Conservation (phyloP, 805 yeast genomes). For the Wilhelminamyces savonicus region DNA sequence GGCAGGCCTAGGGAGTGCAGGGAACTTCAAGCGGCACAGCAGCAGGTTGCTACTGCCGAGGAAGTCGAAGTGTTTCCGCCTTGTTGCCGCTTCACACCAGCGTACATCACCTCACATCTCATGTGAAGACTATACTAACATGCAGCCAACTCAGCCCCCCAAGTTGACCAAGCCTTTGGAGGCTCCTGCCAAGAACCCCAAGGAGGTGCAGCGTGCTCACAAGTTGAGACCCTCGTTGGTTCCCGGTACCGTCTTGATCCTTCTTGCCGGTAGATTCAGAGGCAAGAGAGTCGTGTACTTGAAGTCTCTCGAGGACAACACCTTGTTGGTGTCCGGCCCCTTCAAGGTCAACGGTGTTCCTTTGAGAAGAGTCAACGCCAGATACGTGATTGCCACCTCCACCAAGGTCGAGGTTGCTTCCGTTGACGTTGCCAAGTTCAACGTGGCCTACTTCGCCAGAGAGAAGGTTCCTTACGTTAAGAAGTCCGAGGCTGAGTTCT, state of each 20-base stretch:
- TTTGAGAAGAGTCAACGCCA: slow-evolving; percentile 97
- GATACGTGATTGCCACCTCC: slow-evolving; percentile 98
- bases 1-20: too few species aligned
- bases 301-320: slow-evolving; percentile 96
- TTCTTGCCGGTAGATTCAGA: slow-evolving; percentile 99
- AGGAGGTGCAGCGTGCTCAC: slow-evolving; percentile 91
- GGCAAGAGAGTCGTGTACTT: slow-evolving; percentile 99
- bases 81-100: too few species aligned
- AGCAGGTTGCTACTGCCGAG: too few species aligned
- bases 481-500: slow-evolving; percentile 90
- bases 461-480: slow-evolving; percentile 79
- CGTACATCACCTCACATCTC: too few species aligned
- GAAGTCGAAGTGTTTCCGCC: too few species aligned
- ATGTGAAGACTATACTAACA: slow-evolving; percentile 14
- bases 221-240: slow-evolving; percentile 92
- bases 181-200: slow-evolving; percentile 81
- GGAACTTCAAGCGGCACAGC: too few species aligned
- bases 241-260: slow-evolving; percentile 96
- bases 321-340: slow-evolving; percentile 95
- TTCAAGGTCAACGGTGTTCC: slow-evolving; percentile 99
- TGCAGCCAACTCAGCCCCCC: slow-evolving; percentile 68
- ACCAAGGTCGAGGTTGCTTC: slow-evolving; percentile 77
- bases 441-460: slow-evolving; percentile 93
- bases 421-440: slow-evolving; percentile 85
- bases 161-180: slow-evolving; percentile 94